Evolutionary conservation across 2,329 filamentous ascomycete species (phyloP).

Genomic region (Xylaria arbuscula): DNA sequence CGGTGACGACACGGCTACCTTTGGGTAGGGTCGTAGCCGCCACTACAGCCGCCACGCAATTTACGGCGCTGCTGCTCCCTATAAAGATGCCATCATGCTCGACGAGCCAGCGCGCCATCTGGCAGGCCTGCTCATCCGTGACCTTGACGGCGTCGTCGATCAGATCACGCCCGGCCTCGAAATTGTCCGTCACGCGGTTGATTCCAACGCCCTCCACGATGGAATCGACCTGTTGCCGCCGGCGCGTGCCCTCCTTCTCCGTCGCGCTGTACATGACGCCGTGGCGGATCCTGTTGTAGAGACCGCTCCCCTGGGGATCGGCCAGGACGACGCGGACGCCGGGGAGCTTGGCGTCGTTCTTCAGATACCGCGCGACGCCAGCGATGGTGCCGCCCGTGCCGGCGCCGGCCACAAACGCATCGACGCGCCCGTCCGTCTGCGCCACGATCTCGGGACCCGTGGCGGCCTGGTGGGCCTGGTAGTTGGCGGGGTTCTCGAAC

Average conservation of each 20-base stretch:
- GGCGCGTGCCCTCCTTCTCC: slow-evolving; percentile 89
- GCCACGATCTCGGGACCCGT: slow-evolving; percentile 91
- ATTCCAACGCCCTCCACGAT: slow-evolving; percentile 97
- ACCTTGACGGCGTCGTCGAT: slow-evolving; percentile 92
- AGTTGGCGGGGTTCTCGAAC: slow-evolving; percentile 93
- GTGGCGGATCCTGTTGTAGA: slow-evolving; percentile 91
- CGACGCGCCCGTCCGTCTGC: slow-evolving; percentile 79
- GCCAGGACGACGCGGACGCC: slow-evolving; percentile 74
- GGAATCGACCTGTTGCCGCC: slow-evolving; percentile 91
- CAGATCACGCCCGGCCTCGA: slow-evolving; percentile 85
- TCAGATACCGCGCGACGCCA: slow-evolving; percentile 85
- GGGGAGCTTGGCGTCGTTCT: slow-evolving; percentile 71
- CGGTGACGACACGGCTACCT: slow-evolving; percentile 77
- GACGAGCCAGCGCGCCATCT: slow-evolving; percentile 96
- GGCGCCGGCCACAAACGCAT: slow-evolving; percentile 92
- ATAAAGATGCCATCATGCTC: slow-evolving; percentile 95
- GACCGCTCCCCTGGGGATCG: slow-evolving; percentile 91
- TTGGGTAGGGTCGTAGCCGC: slow-evolving; percentile 71
- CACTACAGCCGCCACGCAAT: slow-evolving; percentile 83
- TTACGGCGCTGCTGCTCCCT: slow-evolving; percentile 95
- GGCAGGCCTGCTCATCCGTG: slow-evolving; percentile 86
- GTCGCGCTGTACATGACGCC: slow-evolving; percentile 95
- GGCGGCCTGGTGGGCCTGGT: slow-evolving; percentile 80
- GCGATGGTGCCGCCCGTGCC: slow-evolving; percentile 95
- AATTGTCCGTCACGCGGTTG: slow-evolving; percentile 93